Percentiles rank a stretch among this genome's conserved stretches.
phyloP scores from a whole-genome alignment of 306 rosid genomes.

The Quercus rubra region DNA sequence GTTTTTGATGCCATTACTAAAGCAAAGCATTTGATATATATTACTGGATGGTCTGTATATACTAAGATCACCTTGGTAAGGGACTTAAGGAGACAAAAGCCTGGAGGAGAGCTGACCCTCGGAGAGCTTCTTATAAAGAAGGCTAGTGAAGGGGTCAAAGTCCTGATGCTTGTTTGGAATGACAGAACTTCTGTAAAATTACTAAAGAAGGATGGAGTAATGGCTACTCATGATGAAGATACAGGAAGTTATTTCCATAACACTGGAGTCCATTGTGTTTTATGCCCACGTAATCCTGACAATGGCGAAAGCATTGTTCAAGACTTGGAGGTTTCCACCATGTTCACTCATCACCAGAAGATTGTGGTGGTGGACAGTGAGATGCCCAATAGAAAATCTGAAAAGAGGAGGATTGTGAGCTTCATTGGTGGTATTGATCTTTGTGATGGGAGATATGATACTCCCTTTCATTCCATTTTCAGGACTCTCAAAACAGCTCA shows the following conservation, averaged over 20 bases:
- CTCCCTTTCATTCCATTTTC: slow-evolving; percentile 44
- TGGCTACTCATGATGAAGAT: slow-evolving; percentile 54
- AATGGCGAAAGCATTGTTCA: slow-evolving; percentile 23
- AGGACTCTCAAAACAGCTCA: slow-evolving; percentile 31
- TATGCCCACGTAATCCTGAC: slow-evolving; percentile 47
- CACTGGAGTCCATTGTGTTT: slow-evolving; percentile 33
- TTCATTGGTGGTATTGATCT: slow-evolving; percentile 56
- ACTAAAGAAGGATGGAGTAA: slow-evolving; percentile 43
- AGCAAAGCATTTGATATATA: slow-evolving; percentile 44
- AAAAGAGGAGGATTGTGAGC: slow-evolving; percentile 42
- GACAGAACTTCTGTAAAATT: slow-evolving; percentile 46
- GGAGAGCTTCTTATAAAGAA: slow-evolving; percentile 47
- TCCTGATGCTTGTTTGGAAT: slow-evolving; percentile 58
- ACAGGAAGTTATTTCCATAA: slow-evolving; percentile 38
- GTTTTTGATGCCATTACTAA: slow-evolving; percentile 40
- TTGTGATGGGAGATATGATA: slow-evolving; percentile 58
- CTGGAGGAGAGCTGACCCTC: slow-evolving; percentile 30
- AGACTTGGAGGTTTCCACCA: slow-evolving; percentile 34
- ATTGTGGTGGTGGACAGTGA: slow-evolving; percentile 39
- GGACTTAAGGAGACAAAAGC: slow-evolving; percentile 28
- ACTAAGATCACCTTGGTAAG: slow-evolving; percentile 36
- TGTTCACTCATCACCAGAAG: slow-evolving; percentile 62
- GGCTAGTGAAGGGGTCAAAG: slow-evolving; percentile 45
- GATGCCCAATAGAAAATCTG: slow-evolving; percentile 8
- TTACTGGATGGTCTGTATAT: slow-evolving; percentile 52